These are phyloP conservation scores for Cladophialophora chaetospira DNA, from an alignment of 2,329 filamentous ascomycete species.

Conservation along the genomic window DNA sequence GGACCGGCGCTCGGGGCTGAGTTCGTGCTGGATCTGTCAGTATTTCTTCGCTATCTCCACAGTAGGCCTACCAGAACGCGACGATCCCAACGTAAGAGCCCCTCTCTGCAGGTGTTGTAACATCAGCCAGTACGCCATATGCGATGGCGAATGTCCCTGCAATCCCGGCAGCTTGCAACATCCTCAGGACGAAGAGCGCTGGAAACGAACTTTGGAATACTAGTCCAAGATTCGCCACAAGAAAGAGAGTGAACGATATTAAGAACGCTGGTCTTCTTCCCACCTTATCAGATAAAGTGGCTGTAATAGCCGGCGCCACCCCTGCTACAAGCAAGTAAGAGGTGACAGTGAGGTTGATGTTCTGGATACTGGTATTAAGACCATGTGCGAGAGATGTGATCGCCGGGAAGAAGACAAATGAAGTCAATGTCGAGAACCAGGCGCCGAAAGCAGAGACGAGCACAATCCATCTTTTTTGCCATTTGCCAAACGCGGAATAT, in stretches of 20 bases:
- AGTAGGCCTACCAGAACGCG: constrained; percentile 27
- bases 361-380: constrained; percentile 29
- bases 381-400: constrained; percentile 21
- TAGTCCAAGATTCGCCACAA: constrained; percentile 33
- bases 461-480: neutral
- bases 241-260: constrained; percentile 41
- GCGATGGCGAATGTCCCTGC: constrained; percentile 38
- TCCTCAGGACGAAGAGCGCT: constrained; percentile 42
- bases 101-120: constrained; percentile 37
- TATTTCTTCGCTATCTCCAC: constrained; percentile 41
- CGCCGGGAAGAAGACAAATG: neutral
- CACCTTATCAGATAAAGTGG: constrained; percentile 51
- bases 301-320: constrained; percentile 54
- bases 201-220: no score
- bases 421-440: neutral
- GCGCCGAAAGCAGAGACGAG: neutral
- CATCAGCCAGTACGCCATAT: constrained; percentile 39
- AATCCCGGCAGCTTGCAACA: constrained; percentile 47
- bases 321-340: constrained; percentile 50
- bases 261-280: constrained; percentile 55
- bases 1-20: constrained; percentile 53
- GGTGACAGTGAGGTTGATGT: constrained; percentile 36
- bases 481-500: neutral
- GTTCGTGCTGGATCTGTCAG: constrained; percentile 40
- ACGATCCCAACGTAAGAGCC: constrained; percentile 38